These are phyloP conservation scores for Polyporus arcularius DNA, from an alignment of 768 basidiomycete genomes.

Conservation along the genomic window DNA sequence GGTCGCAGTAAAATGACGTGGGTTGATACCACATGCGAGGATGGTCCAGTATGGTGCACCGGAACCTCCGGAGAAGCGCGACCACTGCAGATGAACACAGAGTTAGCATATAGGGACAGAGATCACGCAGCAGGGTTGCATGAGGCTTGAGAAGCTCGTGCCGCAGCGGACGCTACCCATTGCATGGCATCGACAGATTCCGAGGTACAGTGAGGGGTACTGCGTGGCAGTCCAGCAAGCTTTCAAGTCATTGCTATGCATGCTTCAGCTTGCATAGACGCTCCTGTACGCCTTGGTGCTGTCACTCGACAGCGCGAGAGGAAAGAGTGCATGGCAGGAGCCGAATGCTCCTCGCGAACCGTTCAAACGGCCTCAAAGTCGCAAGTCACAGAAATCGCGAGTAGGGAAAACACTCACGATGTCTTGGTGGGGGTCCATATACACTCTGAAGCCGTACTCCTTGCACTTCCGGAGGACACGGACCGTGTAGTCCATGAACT, in stretches of 20 bases:
- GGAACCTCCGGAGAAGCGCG: conserved; percentile 91
- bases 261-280: not conserved
- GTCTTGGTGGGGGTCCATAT: conserved; percentile 97
- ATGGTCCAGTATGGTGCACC: conserved; percentile 96
- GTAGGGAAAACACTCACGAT: conserved; percentile 45
- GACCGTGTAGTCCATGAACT: conserved; percentile 91
- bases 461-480: conserved; percentile 88
- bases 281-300: not conserved
- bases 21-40: conserved; percentile 86
- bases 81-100: conserved; percentile 61
- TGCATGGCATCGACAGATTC: no score
- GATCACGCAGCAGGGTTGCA: not conserved
- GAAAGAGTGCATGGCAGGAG: no score
- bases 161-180: no score
- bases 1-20: conserved; percentile 81
- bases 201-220: no score
- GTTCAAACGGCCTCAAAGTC: no score
- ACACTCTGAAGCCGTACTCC: conserved; percentile 87
- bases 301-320: no score
- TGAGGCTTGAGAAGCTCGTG: no score
- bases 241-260: no score
- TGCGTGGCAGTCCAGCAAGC: no score
- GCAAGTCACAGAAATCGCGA: no score
- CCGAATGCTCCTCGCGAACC: no score
- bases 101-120: not conserved